Conservation (phyloP, 2,329 filamentous ascomycete genomes). For the Mycocentrospora acerina region DNA sequence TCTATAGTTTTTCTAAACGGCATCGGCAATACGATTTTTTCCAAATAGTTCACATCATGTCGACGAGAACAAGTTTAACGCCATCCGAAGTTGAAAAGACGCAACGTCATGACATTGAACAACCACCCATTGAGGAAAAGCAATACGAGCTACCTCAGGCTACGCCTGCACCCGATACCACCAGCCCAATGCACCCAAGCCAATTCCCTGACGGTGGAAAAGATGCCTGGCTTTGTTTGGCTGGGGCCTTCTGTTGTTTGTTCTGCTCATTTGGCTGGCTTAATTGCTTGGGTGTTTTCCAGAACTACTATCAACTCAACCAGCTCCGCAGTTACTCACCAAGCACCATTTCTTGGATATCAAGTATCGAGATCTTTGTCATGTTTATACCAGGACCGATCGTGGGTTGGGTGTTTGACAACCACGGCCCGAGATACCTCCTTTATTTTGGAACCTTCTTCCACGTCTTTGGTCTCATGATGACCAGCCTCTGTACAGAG, state of each 20-base stretch:
- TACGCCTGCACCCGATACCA: slow-evolving; percentile 9
- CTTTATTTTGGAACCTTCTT: slow-evolving; percentile 55
- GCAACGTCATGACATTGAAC: slow-evolving; percentile 15
- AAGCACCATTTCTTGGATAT: slow-evolving; percentile 50
- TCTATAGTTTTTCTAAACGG: no score
- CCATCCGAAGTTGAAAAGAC: slow-evolving; percentile 21
- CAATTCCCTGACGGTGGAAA: slow-evolving; percentile 42
- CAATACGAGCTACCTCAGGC: slow-evolving; percentile 1
- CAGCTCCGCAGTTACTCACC: slow-evolving; percentile 44
- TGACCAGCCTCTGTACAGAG: slow-evolving; percentile 58
- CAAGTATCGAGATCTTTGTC: slow-evolving; percentile 47
- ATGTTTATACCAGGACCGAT: slow-evolving; percentile 60
- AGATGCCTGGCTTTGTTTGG: slow-evolving; percentile 37
- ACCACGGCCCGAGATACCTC: slow-evolving; percentile 60
- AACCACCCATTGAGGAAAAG: slow-evolving; percentile 16
- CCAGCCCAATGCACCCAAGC: slow-evolving; percentile 31
- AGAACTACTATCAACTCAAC: slow-evolving; percentile 49
- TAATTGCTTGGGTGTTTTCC: slow-evolving; percentile 49
- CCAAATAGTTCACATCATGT: slow-evolving; percentile 6
- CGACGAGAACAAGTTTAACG: slow-evolving; percentile 10
- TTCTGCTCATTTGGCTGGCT: slow-evolving; percentile 47
- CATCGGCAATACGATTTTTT: no score
- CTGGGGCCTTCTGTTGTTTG: slow-evolving; percentile 30
- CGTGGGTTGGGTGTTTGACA: slow-evolving; percentile 65
- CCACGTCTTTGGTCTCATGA: slow-evolving; percentile 65